phyloP scores from a whole-genome alignment of 345 rosid species.

The Arabis alpina region DNA sequence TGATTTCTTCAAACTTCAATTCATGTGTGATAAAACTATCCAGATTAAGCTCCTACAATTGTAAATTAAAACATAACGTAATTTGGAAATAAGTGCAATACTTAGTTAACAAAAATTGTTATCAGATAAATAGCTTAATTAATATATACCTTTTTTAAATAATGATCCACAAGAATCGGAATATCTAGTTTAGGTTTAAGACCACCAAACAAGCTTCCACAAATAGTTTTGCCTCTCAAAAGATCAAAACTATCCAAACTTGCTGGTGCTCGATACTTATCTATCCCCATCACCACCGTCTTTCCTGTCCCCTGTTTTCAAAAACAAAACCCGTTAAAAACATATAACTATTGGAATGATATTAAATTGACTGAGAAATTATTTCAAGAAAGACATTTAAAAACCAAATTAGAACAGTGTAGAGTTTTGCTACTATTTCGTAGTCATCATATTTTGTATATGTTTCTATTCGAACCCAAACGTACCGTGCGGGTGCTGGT shows the following conservation, averaged over 20 bases:
- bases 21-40: slow-evolving; percentile 57
- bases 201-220: slow-evolving; percentile 64
- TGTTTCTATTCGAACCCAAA: no score
- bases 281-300: slow-evolving; percentile 63
- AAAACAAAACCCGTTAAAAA: background rate
- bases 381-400: no score
- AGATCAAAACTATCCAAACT: slow-evolving; percentile 44
- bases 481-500: slow-evolving; percentile 49
- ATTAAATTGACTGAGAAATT: background rate
- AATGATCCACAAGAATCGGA: slow-evolving; percentile 50
- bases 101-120: background rate
- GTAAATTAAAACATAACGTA: background rate
- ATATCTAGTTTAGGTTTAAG: slow-evolving; percentile 61
- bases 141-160: slow-evolving; percentile 42
- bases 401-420: no score
- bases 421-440: no score
- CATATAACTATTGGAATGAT: background rate
- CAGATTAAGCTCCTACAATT: slow-evolving; percentile 56
- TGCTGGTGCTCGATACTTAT: slow-evolving; percentile 42
- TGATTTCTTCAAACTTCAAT: slow-evolving; percentile 56
- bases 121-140: slow-evolving; percentile 17
- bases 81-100: background rate
- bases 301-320: slow-evolving; percentile 63
- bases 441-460: no score
- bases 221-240: slow-evolving; percentile 48